phyloP scores from a whole-genome alignment of 2,329 filamentous ascomycete genomes.

The Proliferodiscus dingleyae region DNA sequence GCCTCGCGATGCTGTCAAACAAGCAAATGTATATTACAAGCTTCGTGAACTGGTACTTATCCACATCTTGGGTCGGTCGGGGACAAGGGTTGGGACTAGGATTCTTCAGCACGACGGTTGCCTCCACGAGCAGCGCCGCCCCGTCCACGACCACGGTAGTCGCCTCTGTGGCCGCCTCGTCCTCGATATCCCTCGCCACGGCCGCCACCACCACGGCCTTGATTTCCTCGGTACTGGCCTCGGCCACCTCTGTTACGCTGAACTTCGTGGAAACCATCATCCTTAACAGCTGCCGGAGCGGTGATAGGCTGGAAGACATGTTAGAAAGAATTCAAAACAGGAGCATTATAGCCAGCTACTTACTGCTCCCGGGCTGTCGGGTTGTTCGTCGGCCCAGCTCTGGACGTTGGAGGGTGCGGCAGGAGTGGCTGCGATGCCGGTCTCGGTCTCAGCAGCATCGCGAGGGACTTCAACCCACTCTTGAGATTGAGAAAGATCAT shows the following conservation, averaged over 20 bases:
- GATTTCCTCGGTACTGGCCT: constrained; percentile 41
- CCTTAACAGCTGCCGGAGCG: constrained; percentile 36
- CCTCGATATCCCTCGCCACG: constrained; percentile 47
- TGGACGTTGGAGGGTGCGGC: constrained; percentile 51
- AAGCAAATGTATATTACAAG: too few species aligned
- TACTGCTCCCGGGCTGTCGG: constrained; percentile 46
- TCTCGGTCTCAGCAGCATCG: constrained; percentile 70
- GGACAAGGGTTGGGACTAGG: background rate
- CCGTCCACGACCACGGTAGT: constrained; percentile 37
- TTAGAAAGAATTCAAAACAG: constrained; percentile 7
- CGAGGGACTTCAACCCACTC: constrained; percentile 59
- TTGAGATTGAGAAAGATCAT: constrained; percentile 31
- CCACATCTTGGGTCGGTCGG: too few species aligned
- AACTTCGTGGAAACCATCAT: constrained; percentile 71
- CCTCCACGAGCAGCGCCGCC: constrained; percentile 40
- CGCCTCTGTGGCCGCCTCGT: constrained; percentile 41
- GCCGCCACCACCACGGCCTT: constrained; percentile 40
- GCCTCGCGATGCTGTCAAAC: too few species aligned
- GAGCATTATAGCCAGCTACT: constrained; percentile 18
- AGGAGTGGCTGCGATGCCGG: constrained; percentile 53
- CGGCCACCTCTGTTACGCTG: constrained; percentile 42
- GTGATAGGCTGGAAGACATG: constrained; percentile 26
- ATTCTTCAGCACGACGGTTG: constrained; percentile 9
- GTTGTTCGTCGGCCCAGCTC: constrained; percentile 80
- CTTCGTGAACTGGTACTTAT: too few species aligned